phyloP scores from a whole-genome alignment of 495 filamentous ascomycete genomes.

The Xylaria grammica region DNA sequence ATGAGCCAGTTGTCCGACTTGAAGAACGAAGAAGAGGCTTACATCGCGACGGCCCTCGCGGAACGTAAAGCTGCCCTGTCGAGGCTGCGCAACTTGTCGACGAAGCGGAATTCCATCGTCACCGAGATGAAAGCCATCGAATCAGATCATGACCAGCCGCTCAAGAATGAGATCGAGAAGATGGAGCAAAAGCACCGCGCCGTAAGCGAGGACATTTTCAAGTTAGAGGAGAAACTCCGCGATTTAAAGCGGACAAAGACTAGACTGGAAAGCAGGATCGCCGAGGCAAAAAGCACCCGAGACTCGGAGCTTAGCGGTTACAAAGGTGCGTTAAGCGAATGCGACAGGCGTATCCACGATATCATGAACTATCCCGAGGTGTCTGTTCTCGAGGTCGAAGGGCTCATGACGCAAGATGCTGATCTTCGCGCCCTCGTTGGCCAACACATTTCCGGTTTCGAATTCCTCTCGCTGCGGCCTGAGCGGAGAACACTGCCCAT shows the following conservation, averaged over 20 bases:
- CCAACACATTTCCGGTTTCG: conserved; percentile 41
- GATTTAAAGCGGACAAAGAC: conserved; percentile 69
- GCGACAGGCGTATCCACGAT: conserved; percentile 44
- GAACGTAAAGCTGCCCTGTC: conserved; percentile 63
- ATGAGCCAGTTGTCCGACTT: conserved; percentile 75
- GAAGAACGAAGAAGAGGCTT: conserved; percentile 70
- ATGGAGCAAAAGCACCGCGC: conserved; percentile 57
- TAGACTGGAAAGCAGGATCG: conserved; percentile 64
- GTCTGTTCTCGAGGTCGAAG: conserved; percentile 46
- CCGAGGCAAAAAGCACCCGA: conserved; percentile 63
- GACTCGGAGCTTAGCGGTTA: conserved; percentile 59
- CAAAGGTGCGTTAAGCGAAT: conserved; percentile 49
- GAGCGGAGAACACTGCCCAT: conserved; percentile 77
- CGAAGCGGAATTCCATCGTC: conserved; percentile 52
- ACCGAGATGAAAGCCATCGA: conserved; percentile 48
- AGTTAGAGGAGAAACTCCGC: conserved; percentile 65
- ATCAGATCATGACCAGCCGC: conserved; percentile 45
- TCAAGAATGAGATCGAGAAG: conserved; percentile 37
- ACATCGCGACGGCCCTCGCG: conserved; percentile 61
- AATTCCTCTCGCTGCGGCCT: conserved; percentile 63
- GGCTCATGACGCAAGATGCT: conserved; percentile 31
- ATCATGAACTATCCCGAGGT: conserved; percentile 60
- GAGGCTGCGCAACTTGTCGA: conserved; percentile 65
- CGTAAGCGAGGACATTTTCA: conserved; percentile 64
- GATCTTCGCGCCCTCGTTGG: conserved; percentile 33